Conservation (phyloP, 345 rosid genomes). For the Erodium maritimum region DNA sequence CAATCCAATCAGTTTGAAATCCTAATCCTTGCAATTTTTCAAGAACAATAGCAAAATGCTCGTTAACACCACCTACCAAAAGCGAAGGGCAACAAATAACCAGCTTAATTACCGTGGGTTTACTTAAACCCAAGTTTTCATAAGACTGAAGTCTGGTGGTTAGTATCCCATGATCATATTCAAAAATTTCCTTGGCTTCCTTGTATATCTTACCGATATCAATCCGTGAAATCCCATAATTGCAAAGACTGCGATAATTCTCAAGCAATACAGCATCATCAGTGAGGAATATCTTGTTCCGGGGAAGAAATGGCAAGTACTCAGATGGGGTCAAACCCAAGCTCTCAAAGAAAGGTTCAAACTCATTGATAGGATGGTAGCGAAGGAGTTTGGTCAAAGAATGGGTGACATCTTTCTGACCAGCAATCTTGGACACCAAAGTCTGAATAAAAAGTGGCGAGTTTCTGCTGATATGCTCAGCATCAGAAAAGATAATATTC, state of each 20-base stretch:
- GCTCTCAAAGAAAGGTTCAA: slow-evolving; percentile 89
- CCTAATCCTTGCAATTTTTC: slow-evolving; percentile 37
- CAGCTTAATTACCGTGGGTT: slow-evolving; percentile 41
- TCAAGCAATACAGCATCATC: slow-evolving; percentile 55
- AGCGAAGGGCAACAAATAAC: slow-evolving; percentile 45
- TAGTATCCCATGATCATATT: slow-evolving; percentile 34
- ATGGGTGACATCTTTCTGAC: slow-evolving; percentile 31
- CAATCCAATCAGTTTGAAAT: slow-evolving; percentile 41
- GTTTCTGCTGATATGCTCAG: slow-evolving; percentile 80
- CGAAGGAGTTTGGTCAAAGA: slow-evolving; percentile 42
- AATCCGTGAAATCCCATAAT: slow-evolving; percentile 61
- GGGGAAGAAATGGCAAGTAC: slow-evolving; percentile 34
- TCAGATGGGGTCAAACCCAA: slow-evolving; percentile 52
- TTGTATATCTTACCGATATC: slow-evolving; percentile 57
- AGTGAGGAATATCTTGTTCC: slow-evolving; percentile 32
- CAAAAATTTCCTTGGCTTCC: slow-evolving; percentile 51
- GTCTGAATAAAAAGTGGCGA: slow-evolving; percentile 41
- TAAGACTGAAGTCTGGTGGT: slow-evolving; percentile 33
- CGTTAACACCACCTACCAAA: slow-evolving; percentile 38
- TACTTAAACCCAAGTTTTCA: slow-evolving; percentile 50
- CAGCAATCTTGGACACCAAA: slow-evolving; percentile 42
- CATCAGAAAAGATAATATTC: slow-evolving; percentile 42
- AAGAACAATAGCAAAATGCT: slow-evolving; percentile 35
- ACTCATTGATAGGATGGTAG: slow-evolving; percentile 75
- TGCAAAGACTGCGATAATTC: slow-evolving; percentile 47